phyloP scores from a whole-genome alignment of 148 eudicot genomes.

The Fagopyrum tataricum region DNA sequence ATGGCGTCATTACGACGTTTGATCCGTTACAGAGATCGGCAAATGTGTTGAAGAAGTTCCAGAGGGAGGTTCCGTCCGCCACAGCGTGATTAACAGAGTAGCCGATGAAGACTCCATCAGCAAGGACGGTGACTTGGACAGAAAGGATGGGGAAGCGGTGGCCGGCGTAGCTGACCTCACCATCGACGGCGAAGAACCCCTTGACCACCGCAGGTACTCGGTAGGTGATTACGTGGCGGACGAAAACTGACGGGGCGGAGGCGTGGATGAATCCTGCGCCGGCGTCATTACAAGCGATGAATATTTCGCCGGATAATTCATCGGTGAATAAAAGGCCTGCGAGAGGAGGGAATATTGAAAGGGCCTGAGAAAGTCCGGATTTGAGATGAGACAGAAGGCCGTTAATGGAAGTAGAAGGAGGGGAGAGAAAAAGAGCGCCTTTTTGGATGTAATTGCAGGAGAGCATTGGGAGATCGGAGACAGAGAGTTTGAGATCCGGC shows the following conservation, averaged over 20 bases:
- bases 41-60: slow-evolving; percentile 62
- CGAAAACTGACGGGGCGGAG: slow-evolving; percentile 19
- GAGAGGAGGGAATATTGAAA: slow-evolving; percentile 36
- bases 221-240: slow-evolving; percentile 32
- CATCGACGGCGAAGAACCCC: slow-evolving; percentile 41
- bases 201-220: slow-evolving; percentile 44
- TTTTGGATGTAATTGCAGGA: slow-evolving; percentile 42
- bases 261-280: slow-evolving; percentile 64
- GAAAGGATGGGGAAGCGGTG: slow-evolving; percentile 49
- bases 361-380: slow-evolving; percentile 24
- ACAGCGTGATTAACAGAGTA: slow-evolving; percentile 53
- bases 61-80: slow-evolving; percentile 57
- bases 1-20: slow-evolving; percentile 11
- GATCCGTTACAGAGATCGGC: slow-evolving; percentile 33
- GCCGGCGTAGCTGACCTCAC: slow-evolving; percentile 59
- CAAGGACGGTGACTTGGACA: slow-evolving; percentile 43
- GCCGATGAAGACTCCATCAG: slow-evolving; percentile 45
- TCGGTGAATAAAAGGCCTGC: slow-evolving; percentile 38
- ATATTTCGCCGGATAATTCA: slow-evolving; percentile 18
- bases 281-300: slow-evolving; percentile 20
- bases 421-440: slow-evolving; percentile 23
- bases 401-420: slow-evolving; percentile 11
- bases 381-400: slow-evolving; percentile 17
- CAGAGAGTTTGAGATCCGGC: slow-evolving; percentile 5
- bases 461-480: slow-evolving; percentile 21